These are phyloP conservation scores for Rhododendron vialii DNA, from an alignment of 148 eudicot species.

Conservation along the genomic window DNA sequence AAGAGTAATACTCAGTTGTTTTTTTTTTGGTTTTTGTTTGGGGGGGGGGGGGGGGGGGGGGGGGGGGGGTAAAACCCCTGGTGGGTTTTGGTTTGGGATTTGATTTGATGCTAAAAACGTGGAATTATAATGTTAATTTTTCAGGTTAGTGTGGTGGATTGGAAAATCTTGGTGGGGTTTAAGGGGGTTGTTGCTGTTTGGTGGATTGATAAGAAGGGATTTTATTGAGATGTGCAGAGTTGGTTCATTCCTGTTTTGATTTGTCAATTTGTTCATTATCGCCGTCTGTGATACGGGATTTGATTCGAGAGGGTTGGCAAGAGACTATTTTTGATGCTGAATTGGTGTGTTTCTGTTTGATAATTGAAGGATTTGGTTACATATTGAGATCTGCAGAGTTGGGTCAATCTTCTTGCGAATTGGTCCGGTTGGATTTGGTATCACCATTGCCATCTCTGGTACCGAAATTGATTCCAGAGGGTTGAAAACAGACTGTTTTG, in stretches of 20 bases:
- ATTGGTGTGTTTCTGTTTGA: background rate
- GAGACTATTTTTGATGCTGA: background rate
- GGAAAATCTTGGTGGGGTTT: conserved; percentile 15
- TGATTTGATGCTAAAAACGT: background rate
- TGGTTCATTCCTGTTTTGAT: background rate
- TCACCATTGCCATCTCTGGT: background rate
- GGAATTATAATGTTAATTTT: background rate
- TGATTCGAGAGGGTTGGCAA: background rate
- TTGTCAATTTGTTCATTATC: background rate
- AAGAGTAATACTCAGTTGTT: background rate
- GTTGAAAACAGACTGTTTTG: background rate
- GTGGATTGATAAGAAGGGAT: background rate
- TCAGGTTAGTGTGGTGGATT: conserved; percentile 4
- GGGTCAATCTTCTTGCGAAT: background rate
- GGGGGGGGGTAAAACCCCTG: background rate
- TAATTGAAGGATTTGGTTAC: background rate
- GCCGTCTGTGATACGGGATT: background rate
- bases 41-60: too few relatives aligned
- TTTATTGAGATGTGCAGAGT: background rate
- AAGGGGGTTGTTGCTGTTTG: background rate
- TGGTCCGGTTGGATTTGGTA: background rate
- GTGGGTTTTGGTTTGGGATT: background rate
- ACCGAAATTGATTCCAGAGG: background rate
- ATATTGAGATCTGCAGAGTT: background rate
- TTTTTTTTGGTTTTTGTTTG: background rate